Evolutionary conservation across 371 early-diverging fungal species (phyloP), one percentile per base, ranked within the genome.

Genomic region (Lichtheimia hyalospora): DNA sequence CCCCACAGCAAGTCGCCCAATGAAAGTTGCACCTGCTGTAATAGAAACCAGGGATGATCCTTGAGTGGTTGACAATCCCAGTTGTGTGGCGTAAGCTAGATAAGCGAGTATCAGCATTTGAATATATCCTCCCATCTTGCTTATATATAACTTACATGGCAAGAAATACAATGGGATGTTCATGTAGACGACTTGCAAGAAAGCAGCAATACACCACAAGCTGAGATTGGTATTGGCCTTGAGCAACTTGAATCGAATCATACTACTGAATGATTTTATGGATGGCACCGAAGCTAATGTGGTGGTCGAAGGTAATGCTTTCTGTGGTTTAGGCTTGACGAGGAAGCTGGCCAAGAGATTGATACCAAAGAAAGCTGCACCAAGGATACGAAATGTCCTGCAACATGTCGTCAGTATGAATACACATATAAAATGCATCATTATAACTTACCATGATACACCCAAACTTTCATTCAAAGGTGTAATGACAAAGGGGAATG

Each of bases 381-480:
- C 60, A 23, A 64, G 39, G 16, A 64, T 55, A 8, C 64, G 64
- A 23, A 59, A 64, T 2, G 86, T 71, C 84, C 85, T 78, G 66
- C 0, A 87, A 89, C 6, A 86, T 57, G 6, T 58, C 65, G 89
- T 73, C 24, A 84, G 74, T 4, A 92, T n/a, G 71, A 0, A 90
- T 91, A 6, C 94, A 91, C 7, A 85, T 79, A 2, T 92, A 92
- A 58, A 86, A 73, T 27, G 85, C 83, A 14, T 48, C 49, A 23
- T 20, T 24, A 23, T 8, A n/a, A 14, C 20, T 43, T 55, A 55
- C 56, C 58, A 57, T 10, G 15, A 10, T 14, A 43, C 42, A 4
- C 56, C 56, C 14, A 55, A 15, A n/a, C 20, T 41, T 16, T 21
- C 18, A 44, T 55, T 55, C 23, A 41, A 44, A 55, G 46, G 43